Evolutionary conservation across 2,329 filamentous ascomycete species (phyloP), one percentile per base, ranked within the genome.

Genomic region (Dactylonectria estremocensis): DNA sequence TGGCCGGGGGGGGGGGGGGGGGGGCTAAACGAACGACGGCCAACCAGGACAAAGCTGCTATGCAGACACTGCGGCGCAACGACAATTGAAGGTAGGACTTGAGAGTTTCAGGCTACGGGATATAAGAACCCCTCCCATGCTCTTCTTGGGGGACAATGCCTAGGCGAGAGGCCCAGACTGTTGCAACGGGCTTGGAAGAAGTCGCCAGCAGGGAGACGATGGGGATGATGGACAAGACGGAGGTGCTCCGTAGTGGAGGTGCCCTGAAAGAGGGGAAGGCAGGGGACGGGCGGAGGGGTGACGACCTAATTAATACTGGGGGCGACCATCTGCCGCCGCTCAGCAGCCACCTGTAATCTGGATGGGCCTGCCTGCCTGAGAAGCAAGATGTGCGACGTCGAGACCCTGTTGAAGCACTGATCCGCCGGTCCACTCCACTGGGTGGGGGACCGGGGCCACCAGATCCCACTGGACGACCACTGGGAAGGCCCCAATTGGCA

Each of bases 361-460:
- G 50, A 33, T 53, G 49, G 18, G 24, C 24, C 24, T 28, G 24
- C 24, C 24, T 18, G 33, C 31, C 28, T 31, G 49, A 31, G 20
- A 35, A 35, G 50, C 31, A n/a, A 53, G 50, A 53, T 53, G 50
- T 28, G 50, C 50, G 50, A 53, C 50, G 50, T 37, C 31, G 50
- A 53, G 50, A 9, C 50, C 50, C 31, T 53, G 50, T 20, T n/a
- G n/a, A 53, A 53, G 31, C n/a, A 53, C n/a, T 24, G 16, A 28
- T 8, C 22, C 50, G 28, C n/a, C 9, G 45, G 45, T 22, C 40
- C 40, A 43, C n/a, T 43, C 24, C 24, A 28, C 24, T 28, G 24
- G 24, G 24, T 28, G 24, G 24, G 24, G 24, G 24, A 28, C 7
- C n/a, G n/a, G 24, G 24, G 24, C 46, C 46, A 49, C 46, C 43